Evolutionary conservation across 2,329 filamentous ascomycete species (phyloP).

Genomic region (Graphilbum fragrans): DNA sequence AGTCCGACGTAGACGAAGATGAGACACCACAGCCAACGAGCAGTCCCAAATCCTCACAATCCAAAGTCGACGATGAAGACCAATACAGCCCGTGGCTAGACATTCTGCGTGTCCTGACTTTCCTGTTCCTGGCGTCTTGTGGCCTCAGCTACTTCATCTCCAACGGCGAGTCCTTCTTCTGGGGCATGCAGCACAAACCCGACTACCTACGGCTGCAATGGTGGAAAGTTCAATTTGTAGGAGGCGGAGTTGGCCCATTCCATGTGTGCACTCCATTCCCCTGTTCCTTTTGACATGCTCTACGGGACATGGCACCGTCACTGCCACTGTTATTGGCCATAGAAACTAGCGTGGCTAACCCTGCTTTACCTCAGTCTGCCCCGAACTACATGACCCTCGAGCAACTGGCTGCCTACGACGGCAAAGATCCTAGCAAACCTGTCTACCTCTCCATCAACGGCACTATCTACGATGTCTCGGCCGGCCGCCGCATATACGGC

Average conservation of each 20-base stretch:
- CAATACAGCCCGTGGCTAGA: slow-evolving; percentile 45
- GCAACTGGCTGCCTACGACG: slow-evolving; percentile 66
- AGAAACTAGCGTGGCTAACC: background rate
- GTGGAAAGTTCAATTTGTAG: slow-evolving; percentile 50
- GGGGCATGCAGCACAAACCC: slow-evolving; percentile 50
- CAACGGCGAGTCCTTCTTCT: slow-evolving; percentile 55
- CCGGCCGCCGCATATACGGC: slow-evolving; percentile 58
- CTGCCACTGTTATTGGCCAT: no score
- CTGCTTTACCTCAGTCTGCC: slow-evolving; percentile 24
- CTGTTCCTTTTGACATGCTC: background rate
- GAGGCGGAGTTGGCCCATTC: slow-evolving; percentile 13
- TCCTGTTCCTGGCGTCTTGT: slow-evolving; percentile 52
- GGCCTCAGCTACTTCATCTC: slow-evolving; percentile 68
- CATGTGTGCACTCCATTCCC: background rate
- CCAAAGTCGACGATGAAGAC: slow-evolving; percentile 49
- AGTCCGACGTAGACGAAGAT: background rate
- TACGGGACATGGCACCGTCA: no score
- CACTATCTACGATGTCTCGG: slow-evolving; percentile 73
- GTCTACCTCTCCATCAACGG: slow-evolving; percentile 87
- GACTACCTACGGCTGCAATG: slow-evolving; percentile 45
- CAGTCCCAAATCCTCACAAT: background rate
- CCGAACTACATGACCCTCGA: slow-evolving; percentile 62
- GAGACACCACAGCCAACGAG: background rate
- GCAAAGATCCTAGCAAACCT: slow-evolving; percentile 59
- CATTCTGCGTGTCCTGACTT: slow-evolving; percentile 55